A percentile compares a stretch with the other conserved stretches of the same genome.
These are phyloP conservation scores for Penicillium longicatenatum DNA, from an alignment of 495 filamentous ascomycete species.

Conservation along the genomic window DNA sequence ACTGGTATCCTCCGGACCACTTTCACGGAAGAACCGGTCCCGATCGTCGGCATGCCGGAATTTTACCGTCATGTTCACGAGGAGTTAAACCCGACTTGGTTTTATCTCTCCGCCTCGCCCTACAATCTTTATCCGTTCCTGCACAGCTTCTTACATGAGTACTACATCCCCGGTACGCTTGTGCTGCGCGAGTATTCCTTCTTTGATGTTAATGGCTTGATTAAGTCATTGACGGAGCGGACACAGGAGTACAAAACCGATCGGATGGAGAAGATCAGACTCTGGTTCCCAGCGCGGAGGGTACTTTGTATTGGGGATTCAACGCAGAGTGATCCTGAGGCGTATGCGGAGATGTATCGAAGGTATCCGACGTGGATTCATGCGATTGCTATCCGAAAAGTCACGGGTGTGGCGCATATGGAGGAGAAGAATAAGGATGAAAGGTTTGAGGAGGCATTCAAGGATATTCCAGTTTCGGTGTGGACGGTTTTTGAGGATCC, in stretches of 20 bases:
- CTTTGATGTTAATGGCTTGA: conserved; percentile 79
- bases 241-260: conserved; percentile 87
- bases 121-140: conserved; percentile 95
- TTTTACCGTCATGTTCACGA: conserved; percentile 68
- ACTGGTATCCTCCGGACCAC: conserved; percentile 81
- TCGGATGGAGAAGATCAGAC: conserved; percentile 72
- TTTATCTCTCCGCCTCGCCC: conserved; percentile 92
- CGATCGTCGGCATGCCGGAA: conserved; percentile 80
- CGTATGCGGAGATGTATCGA: conserved; percentile 75
- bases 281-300: conserved; percentile 74
- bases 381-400: conserved; percentile 80
- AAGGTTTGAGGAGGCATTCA: conserved; percentile 83
- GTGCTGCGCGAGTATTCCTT: conserved; percentile 85
- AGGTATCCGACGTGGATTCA: conserved; percentile 71
- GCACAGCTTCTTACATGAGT: conserved; percentile 60
- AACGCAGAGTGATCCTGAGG: conserved; percentile 89
- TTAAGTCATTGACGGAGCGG: conserved; percentile 75
- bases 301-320: conserved; percentile 87
- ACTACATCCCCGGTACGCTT: conserved; percentile 78
- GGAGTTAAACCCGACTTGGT: conserved; percentile 70
- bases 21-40: conserved; percentile 71
- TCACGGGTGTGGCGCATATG: conserved; percentile 71
- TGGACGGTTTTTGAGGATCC: conserved; percentile 85
- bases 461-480: conserved; percentile 63
- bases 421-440: conserved; percentile 70